Percentiles rank a stretch among this genome's conserved stretches.
Conservation (phyloP, 768 basidiomycete genomes). For the Scleroderma bovista region DNA sequence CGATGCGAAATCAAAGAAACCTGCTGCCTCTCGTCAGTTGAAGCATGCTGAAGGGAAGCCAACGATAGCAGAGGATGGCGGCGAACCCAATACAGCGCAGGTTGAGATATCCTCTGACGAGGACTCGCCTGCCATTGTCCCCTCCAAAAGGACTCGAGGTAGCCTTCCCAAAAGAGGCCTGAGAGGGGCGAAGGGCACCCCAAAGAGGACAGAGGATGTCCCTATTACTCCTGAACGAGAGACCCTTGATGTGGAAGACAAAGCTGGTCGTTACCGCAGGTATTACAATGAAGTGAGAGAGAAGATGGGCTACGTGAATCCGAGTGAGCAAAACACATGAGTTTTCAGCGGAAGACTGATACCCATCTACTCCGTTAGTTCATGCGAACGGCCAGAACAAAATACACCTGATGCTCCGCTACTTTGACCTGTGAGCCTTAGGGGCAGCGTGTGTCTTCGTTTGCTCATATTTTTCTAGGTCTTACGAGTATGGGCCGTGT, state of each 20-base stretch:
- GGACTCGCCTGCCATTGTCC: constrained; percentile 4
- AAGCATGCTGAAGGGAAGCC: constrained; percentile 6
- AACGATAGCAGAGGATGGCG: neutral
- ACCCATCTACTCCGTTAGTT: constrained; percentile 38
- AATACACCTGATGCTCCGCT: constrained; percentile 66
- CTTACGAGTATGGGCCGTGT: constrained; percentile 78
- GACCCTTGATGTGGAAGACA: constrained; percentile 39
- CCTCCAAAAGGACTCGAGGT: constrained; percentile 21
- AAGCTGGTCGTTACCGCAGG: constrained; percentile 47
- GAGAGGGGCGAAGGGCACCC: constrained; percentile 3
- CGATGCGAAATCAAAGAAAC: constrained; percentile 15
- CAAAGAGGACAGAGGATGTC: constrained; percentile 7
- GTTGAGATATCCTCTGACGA: neutral
- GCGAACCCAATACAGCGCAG: neutral
- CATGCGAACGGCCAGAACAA: constrained; percentile 57
- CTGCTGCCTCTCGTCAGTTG: neutral
- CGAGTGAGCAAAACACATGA: constrained; percentile 43
- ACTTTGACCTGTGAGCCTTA: constrained; percentile 65
- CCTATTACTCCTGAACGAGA: constrained; percentile 7
- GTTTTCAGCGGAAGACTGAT: neutral
- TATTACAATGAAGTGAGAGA: constrained; percentile 40
- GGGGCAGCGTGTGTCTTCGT: neutral
- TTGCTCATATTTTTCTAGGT: constrained; percentile 34
- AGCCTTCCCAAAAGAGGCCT: constrained; percentile 11
- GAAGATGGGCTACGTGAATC: constrained; percentile 51